Base-by-base conservation (phyloP, 352 stramenopile species). In the Lagenidium giganteum region DNA sequence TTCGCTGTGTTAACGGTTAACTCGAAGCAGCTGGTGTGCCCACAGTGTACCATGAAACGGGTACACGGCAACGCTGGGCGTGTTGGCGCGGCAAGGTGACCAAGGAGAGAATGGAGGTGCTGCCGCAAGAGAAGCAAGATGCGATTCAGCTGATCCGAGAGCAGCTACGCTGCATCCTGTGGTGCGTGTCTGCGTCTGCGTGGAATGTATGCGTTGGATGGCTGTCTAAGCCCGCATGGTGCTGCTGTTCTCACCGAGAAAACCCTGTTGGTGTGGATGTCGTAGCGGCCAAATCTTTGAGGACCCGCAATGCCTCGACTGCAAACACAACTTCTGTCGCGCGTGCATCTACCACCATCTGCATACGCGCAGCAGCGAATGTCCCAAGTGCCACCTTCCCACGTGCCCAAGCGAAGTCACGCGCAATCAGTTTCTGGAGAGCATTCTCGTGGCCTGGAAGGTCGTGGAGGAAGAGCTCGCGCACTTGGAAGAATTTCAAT, bases 311-410 rank as follows among this genome's bases (percentile, higher is more conserved):
- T 89, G 79, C 41, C 68, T 93, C 42, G 75, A 85, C 57, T 93
- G 82, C 56, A 91, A 93, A 44, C 82, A 93, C 72, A 93, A 93
- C 43, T 93, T 92, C 40, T 93, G 82, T 40, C 73, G 64, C 54
- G 47, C 61, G 17, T 93, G 79, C 57, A 90, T 92, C 40, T 63
- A 82, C 20, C 40, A 64, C 24, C 73, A 90, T 32, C 43, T 93
- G 30, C 61, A 60, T 31, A 75, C 67, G 37, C 67, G 69, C 42
- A 60, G 83, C 38, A 73, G 62, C 26, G 54, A 67, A 29, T 93
- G 82, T 57, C 79, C 82, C 3, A 71, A 59, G 27, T 93, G 82
- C 44, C 65, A 67, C 9, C 64, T 93, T 45, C 82, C 82, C 16
- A 87, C 76, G 41, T 64, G 65, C 27, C 79, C 79, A 8, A 88